phyloP scores from a whole-genome alignment of 345 rosid genomes.

The Leavenworthia alabamica region DNA sequence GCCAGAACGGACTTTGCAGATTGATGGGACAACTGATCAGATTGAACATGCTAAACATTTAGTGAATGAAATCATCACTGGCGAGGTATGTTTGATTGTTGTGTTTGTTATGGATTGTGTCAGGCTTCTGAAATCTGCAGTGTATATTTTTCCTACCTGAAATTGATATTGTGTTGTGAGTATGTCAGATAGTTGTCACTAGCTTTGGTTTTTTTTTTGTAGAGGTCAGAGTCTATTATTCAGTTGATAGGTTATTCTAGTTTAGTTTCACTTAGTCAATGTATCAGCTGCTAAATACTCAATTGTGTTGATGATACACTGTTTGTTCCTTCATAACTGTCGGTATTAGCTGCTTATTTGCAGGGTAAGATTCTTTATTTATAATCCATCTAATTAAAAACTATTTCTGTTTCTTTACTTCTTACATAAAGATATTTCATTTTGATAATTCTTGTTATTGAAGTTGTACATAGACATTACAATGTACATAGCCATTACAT shows the following conservation, averaged over 20 bases:
- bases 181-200: not conserved
- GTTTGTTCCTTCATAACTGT: not conserved
- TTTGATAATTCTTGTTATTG: not conserved
- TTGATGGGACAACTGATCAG: constrained; percentile 91
- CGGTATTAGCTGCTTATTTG: not conserved
- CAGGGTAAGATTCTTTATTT: constrained; percentile 14
- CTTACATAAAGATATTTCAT: not conserved
- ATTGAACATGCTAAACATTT: constrained; percentile 81
- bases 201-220: not conserved
- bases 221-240: not conserved
- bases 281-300: not conserved
- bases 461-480: not conserved
- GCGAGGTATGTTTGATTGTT: constrained; percentile 87
- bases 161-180: constrained; percentile 14
- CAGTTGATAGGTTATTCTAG: not conserved
- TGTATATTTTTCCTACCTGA: constrained; percentile 10
- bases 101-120: constrained; percentile 20
- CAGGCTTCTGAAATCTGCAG: constrained; percentile 28
- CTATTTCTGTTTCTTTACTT: not conserved
- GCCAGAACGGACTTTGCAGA: constrained; percentile 67
- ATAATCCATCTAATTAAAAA: not conserved
- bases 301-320: not conserved
- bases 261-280: not conserved
- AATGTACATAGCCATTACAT: not conserved
- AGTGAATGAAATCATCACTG: constrained; percentile 83